Percentiles rank a stretch among this genome's conserved stretches.
phyloP scores from a whole-genome alignment of 495 filamentous ascomycete species.

The Penicillium pulvis region DNA sequence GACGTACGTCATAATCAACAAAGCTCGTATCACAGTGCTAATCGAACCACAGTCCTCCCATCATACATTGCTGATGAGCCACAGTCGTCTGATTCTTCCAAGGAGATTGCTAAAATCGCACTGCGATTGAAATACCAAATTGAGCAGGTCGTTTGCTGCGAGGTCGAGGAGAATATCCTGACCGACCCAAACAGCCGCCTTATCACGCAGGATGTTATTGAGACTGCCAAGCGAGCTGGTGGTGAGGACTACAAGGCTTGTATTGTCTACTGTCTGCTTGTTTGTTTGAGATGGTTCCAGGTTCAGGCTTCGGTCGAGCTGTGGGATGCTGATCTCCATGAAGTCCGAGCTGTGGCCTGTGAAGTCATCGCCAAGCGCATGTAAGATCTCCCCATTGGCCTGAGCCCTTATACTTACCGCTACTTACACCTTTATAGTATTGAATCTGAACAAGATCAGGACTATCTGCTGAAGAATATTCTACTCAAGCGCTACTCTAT shows the following conservation, averaged over 20 bases:
- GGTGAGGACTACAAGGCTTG: constrained; percentile 73
- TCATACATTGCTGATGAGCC: constrained; percentile 37
- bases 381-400: constrained; percentile 33
- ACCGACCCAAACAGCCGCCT: constrained; percentile 79
- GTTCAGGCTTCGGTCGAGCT: constrained; percentile 78
- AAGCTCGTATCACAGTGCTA: constrained; percentile 17
- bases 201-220: constrained; percentile 76
- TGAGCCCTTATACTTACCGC: neutral
- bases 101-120: constrained; percentile 82
- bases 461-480: constrained; percentile 74
- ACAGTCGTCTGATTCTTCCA: constrained; percentile 55
- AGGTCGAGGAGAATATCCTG: constrained; percentile 71
- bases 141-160: constrained; percentile 84
- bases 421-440: constrained; percentile 55
- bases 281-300: constrained; percentile 91
- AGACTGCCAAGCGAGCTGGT: constrained; percentile 78
- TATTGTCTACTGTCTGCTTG: constrained; percentile 81
- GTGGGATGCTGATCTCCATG: constrained; percentile 87
- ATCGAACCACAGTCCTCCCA: constrained; percentile 37
- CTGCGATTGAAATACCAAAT: constrained; percentile 89
- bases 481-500: constrained; percentile 93
- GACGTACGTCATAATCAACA: constrained; percentile 41
- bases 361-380: constrained; percentile 94
- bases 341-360: constrained; percentile 77
- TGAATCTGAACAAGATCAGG: constrained; percentile 74